Evolutionary conservation across 228 moss, liverwort and hornwort species (phyloP).

Genomic region (Sphagnum magellanicum): DNA sequence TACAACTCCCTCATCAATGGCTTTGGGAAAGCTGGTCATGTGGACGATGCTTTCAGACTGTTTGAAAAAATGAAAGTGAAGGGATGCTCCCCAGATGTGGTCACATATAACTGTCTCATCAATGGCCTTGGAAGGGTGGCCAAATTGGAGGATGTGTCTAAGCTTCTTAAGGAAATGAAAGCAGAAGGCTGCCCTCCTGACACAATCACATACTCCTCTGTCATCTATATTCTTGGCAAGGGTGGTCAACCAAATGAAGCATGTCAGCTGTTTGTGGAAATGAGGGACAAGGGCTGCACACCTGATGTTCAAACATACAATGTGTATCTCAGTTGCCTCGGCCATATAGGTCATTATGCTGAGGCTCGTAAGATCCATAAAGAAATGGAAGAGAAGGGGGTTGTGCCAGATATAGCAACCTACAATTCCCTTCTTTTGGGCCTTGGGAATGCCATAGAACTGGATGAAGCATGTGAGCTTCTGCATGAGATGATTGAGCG

Average conservation of each 20-base stretch:
- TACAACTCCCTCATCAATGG: conserved; percentile 34
- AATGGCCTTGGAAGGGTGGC: conserved; percentile 22
- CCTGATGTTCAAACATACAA: conserved; percentile 33
- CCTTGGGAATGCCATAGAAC: conserved; percentile 17
- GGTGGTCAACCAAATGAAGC: conserved; percentile 27
- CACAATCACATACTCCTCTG: conserved; percentile 26
- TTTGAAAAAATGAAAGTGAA: conserved; percentile 30
- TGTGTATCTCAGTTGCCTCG: conserved; percentile 14
- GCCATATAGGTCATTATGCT: conserved; percentile 13
- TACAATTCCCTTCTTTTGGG: conserved; percentile 25
- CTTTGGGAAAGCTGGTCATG: conserved; percentile 30
- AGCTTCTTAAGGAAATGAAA: conserved; percentile 35
- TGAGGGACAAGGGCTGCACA: conserved; percentile 21
- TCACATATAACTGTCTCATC: conserved; percentile 28
- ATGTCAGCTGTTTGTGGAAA: conserved; percentile 18
- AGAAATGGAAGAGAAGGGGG: conserved; percentile 24
- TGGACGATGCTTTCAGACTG: conserved; percentile 29
- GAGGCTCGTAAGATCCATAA: conserved; percentile 23
- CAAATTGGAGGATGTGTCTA: conserved; percentile 24
- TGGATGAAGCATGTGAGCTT: conserved; percentile 26
- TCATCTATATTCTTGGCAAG: conserved; percentile 26
- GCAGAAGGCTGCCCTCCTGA: conserved; percentile 18
- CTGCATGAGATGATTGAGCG: conserved; percentile 21
- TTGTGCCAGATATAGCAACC: conserved; percentile 20
- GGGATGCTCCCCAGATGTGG: conserved; percentile 25